Base-by-base conservation (phyloP, 2,329 filamentous ascomycete genomes). In the Pseudogymnoascus sp. region DNA sequence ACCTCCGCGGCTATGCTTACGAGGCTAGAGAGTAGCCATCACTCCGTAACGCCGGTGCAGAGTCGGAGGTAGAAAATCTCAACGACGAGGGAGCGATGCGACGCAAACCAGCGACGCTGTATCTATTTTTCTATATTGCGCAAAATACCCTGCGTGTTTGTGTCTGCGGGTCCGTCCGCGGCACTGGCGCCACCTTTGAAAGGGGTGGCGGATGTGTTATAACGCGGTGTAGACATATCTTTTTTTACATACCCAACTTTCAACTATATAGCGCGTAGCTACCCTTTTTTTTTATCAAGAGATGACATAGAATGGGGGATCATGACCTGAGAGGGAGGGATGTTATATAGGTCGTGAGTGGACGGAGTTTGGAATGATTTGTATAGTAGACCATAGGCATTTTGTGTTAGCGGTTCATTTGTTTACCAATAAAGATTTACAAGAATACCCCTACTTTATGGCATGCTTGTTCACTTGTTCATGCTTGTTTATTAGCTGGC, bases 1-100 rank as follows among this genome's bases (percentile, higher is more conserved):
- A 96, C 93, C 0, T 92, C 89, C 18, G 92, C 92, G 11, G 91
- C 91, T 36, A 86, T 93, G 71, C 77, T 99, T 66, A 87, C 87
- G 58, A 83, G 92, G 65, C 84, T 96, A 66, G 94, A 97, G 77
- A 92, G 89, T 20, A 84, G 80, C 57, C 82, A 85, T 43, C 69
- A 69, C 7, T 63, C 69, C 59, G 67, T 63, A 6, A 68, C 67
- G 16, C 50, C 65, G 9, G 47, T 54, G 33, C 63, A 50, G 61
- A 71, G 67, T 59, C 66, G 67, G 62, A 69, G 16, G 28, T 33
- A 20, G 9, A 9, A 9, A 12, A 37, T 37, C 4, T 12, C 35
- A 7, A 25, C 2, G 6, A 25, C 11, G 39, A 20, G 7, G 5
- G 1, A 12, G 9, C 47, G 9, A 54, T 2, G 47, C 47, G 47